Evolutionary conservation across 768 basidiomycete genomes (phyloP), one percentile per base, ranked within the genome.

Genomic region (Amyloporia xantha): DNA sequence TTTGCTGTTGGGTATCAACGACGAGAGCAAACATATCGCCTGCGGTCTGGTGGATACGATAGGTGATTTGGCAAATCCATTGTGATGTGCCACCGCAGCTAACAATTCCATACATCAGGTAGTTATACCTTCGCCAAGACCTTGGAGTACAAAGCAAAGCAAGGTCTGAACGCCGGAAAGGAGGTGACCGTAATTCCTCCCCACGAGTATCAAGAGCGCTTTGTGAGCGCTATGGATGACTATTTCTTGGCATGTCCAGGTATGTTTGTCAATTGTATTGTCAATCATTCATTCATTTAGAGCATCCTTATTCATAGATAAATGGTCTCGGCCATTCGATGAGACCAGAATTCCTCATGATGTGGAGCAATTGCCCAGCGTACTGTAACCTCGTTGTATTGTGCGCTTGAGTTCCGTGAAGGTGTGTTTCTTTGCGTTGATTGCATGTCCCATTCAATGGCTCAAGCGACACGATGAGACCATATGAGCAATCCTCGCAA

Each of bases 51-150:
- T 92, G 7, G 89, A 92, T 61, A 89, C 87, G 0, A 89, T 92
- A 21, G 89, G 82, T 78, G 23, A n/a, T n/a, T 13, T 7, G 41
- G n/a, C n/a, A n/a, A n/a, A n/a, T n/a, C n/a, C n/a, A 49, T 25
- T 62, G 41, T 11, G 20, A 41, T 47, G 2, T 36, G 26, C 24
- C 36, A 7, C 35, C 45, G 9, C 11, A 20, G 39, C 11, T 21
- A 12, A 19, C 9, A 21, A 10, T 35, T n/a, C n/a, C 33, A 10
- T 6, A 6, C 38, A 7, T 27, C 12, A 81, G 82, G 87, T 24
- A 87, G 85, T 57, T 92, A 85, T 64, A 88, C 86, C 0, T 84
- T 91, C 54, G 88, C 86, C 2, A 92, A 91, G 64, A 90, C 86
- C 0, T 68, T 92, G 5, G 89, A 92, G 64, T 88, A 88, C 58